Base-by-base conservation (phyloP, 495 filamentous ascomycete genomes). In the Talaromyces nanjingensis region DNA sequence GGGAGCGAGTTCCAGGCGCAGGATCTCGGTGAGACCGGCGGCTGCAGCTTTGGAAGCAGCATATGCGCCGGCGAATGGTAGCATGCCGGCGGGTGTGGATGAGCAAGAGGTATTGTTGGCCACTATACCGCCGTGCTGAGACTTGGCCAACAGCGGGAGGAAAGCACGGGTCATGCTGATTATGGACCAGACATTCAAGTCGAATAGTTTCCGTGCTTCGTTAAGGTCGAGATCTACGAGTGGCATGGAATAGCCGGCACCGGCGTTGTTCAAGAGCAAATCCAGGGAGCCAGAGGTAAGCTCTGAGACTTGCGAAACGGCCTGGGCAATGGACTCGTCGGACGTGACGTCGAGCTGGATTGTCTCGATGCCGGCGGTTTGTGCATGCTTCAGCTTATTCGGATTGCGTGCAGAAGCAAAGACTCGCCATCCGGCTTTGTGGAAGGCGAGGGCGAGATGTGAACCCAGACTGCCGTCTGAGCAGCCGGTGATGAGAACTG, bases 331-430 rank as follows among this genome's bases (percentile, higher is more conserved):
- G 12, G 76, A 76, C 34, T 65, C 61, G 11, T 66, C 58, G 0
- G 70, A 74, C 7, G 69, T 70, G 18, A 76, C 74, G 56, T 80
- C 76, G 0, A 80, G 65, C 6, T 60, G 33, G 31, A 80, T 55
- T 7, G 73, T 64, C 42, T 73, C 65, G 20, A 80, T 71, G 18
- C 70, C 67, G 8, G 56, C 47, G 2, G 63, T 31, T 42, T 57
- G 39, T 12, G 74, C 61, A 27, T 67, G 71, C 56, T 70, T 60
- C 37, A 75, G 70, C 63, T 82, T 83, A 45, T 68, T 56, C 1
- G 68, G 59, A 59, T 79, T 74, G 61, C 81, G 79, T n/a, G 74
- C 74, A 18, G 77, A 77, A 1, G 79, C 81, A 52, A 79, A 81
- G 42, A 84, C 79, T n/a, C 71, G 68, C 12, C 71, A 71, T 24